Conservation (phyloP, 129 eudicot species). For the Heracleum sosnowskyi region DNA sequence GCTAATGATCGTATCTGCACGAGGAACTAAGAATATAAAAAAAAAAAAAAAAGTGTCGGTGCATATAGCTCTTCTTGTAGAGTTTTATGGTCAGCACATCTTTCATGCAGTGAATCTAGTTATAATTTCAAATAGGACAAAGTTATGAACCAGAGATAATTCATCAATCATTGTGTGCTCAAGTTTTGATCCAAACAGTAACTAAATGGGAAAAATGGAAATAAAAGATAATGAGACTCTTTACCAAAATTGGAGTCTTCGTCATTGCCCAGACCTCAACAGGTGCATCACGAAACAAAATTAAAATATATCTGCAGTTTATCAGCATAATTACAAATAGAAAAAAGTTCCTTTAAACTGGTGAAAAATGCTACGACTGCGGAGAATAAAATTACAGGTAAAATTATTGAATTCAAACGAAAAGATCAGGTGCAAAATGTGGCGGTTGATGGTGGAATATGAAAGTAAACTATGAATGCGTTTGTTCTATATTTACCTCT, state of each 20-base stretch:
- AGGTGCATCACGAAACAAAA: slow-evolving; percentile 94
- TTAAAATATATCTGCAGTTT: slow-evolving; percentile 68
- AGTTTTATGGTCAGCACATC: not conserved
- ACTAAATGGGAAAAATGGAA: not conserved
- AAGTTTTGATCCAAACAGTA: not conserved
- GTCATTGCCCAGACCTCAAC: slow-evolving; percentile 99
- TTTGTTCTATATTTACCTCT: not conserved
- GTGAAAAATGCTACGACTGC: not conserved
- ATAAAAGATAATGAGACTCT: slow-evolving; percentile 7
- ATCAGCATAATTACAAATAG: slow-evolving; percentile 6
- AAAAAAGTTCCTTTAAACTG: not conserved
- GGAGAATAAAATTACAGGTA: not conserved
- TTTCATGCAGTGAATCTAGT: not conserved
- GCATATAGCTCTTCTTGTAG: too few relatives aligned
- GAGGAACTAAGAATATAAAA: not conserved
- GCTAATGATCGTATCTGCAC: slow-evolving; percentile 96
- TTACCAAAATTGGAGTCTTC: slow-evolving; percentile 88
- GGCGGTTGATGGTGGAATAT: too few relatives aligned
- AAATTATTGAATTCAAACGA: not conserved
- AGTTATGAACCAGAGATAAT: not conserved
- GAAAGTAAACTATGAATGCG: too few relatives aligned
- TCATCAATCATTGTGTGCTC: not conserved
- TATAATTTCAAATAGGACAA: not conserved
- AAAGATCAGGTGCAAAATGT: not conserved
- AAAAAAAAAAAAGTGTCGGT: not conserved